Evolutionary conservation across 176 grass and related monocot species (phyloP), one percentile per base, ranked within the genome.

Genomic region (Olyra latifolia): DNA sequence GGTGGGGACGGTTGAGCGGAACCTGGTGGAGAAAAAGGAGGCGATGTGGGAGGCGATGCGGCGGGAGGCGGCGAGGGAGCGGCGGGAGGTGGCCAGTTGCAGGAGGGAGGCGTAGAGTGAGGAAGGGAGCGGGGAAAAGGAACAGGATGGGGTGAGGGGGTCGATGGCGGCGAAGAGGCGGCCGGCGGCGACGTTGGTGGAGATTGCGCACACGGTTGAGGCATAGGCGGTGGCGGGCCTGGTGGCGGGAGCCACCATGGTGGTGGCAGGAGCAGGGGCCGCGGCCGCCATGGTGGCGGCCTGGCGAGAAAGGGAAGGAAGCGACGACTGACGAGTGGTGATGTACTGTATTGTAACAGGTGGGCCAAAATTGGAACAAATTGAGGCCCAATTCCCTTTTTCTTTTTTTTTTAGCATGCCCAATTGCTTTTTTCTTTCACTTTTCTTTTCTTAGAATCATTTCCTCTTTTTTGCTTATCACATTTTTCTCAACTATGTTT

Each of bases 21-120:
- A 59, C 35, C 24, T 44, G 61, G 62, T 55, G 11, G 24, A 72
- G 20, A 54, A 48, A 54, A 6, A 15, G 16, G 62, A 58, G 27
- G 49, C 56, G 43, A 83, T 52, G 88, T 83, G 88, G 77, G 77
- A 70, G 42, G 80, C 75, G n/a, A 91, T 39, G 83, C 87, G 91
- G 86, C 79, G 83, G 56, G 86, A 78, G 59, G 83, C 88, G 27
- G 81, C 82, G 66, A 85, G 62, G 40, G 88, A 87, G 57, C 82
- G n/a, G 30, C 40, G 65, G 64, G 74, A 24, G 49, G 71, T 73
- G 59, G 76, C 77, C 22, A 82, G 64, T 38, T 45, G 77, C 80
- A 84, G 74, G 63, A 90, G 80, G 19, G 64, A 76, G 53, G 84
- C 71, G 74, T 83, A 85, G 50, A 78, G 59, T 23, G 74, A 38